Evolutionary conservation across 2,329 filamentous ascomycete genomes (phyloP), one percentile per base, ranked within the genome.

Genomic region (Cladosporium sphaerospermum): DNA sequence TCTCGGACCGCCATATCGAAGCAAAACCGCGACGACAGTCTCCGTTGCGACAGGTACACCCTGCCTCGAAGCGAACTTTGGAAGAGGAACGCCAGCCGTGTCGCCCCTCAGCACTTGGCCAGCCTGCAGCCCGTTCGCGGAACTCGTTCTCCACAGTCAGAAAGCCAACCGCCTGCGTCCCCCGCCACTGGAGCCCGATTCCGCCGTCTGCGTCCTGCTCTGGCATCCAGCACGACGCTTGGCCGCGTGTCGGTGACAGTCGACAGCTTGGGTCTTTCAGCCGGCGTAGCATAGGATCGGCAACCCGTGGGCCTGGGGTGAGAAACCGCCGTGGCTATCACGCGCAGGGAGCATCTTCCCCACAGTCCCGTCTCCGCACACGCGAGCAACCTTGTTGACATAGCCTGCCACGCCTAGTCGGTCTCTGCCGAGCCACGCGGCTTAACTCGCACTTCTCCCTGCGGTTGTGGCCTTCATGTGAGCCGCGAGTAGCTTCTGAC

Each of bases 311-410:
- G 39, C 31, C 23, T 49, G 46, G 46, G 37, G 18, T 13, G 9
- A 34, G 32, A 43, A 50, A 43, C 41, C 47, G 47, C 39, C 32
- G 47, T 50, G 47, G 47, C 47, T 50, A 39, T 50, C 47, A 50
- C 47, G 47, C 47, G 46, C 39, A 18, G 39, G 32, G 23, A 19
- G 32, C 39, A 28, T 45, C 42, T 52, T 40, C 50, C 50, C 50
- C 50, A 52, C 50, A 51, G 42, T 44, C n/a, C 50, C 50, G 45
- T 45, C 50, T 52, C 42, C 50, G 43, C 42, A 45, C 42, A 52
- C 42, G 42, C 43, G 50, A 50, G 31, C 47, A 50, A 43, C 47
- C 47, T 43, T 43, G 47, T 50, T 39, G 10, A 36, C 10, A 36
- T 36, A 11, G 34, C 34, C 34, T 31, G 28, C 36, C 13, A n/a